These are phyloP conservation scores for Talaromyces atroroseus DNA, from an alignment of 2,329 filamentous ascomycete species.

Conservation along the genomic window DNA sequence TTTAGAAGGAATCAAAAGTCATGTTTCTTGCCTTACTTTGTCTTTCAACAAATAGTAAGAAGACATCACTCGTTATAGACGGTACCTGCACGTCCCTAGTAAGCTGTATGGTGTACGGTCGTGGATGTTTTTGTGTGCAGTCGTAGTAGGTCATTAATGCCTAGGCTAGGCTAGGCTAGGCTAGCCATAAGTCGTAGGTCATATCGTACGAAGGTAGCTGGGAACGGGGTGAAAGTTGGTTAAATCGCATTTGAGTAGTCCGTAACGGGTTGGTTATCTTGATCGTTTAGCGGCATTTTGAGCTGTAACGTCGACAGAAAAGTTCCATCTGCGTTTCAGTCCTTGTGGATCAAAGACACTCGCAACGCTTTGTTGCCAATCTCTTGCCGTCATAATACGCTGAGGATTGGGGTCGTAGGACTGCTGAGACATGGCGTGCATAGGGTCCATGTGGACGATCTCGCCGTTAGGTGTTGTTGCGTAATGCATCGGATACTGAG, in stretches of 20 bases:
- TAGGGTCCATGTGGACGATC: constrained; percentile 23
- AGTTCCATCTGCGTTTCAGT: constrained; percentile 41
- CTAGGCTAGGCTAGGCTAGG: neutral
- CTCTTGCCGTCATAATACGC: constrained; percentile 39
- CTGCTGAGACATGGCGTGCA: constrained; percentile 30
- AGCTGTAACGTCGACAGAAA: constrained; percentile 28
- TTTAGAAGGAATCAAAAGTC: neutral
- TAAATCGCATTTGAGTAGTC: too few species aligned
- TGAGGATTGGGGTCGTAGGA: constrained; percentile 23
- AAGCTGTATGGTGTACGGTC: neutral
- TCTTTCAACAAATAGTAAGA: neutral
- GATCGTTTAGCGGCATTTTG: constrained; percentile 29
- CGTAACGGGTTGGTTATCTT: constrained; percentile 19
- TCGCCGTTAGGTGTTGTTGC: constrained; percentile 22
- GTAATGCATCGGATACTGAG: constrained; percentile 34
- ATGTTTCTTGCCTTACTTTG: neutral
- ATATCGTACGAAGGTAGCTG: neutral
- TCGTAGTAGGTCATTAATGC: neutral
- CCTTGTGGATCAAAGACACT: constrained; percentile 44
- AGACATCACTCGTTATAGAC: neutral
- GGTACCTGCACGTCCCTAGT: neutral
- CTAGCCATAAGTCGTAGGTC: neutral
- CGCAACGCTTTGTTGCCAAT: constrained; percentile 46
- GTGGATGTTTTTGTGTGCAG: neutral
- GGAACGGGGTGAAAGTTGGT: too few species aligned